Evolutionary conservation across 495 filamentous ascomycete genomes (phyloP).

Genomic region (Aspergillus affinis): DNA sequence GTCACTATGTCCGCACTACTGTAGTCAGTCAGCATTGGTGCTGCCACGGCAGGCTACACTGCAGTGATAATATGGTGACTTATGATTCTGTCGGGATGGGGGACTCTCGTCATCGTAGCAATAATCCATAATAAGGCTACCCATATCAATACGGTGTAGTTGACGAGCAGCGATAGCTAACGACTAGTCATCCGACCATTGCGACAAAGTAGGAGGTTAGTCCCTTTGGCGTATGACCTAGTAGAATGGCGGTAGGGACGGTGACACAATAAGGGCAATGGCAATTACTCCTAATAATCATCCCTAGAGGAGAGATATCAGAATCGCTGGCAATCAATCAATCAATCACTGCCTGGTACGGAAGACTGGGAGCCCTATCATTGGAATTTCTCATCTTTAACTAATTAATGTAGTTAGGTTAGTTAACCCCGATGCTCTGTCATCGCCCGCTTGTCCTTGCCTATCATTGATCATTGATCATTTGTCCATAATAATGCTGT

Average conservation of each 20-base stretch:
- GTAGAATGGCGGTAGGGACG: background rate
- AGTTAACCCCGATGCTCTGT: background rate
- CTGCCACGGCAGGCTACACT: slow-evolving; percentile 2
- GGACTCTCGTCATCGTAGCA: background rate
- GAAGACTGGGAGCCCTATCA: background rate
- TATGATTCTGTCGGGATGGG: no score
- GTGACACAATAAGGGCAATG: background rate
- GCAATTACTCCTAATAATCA: no score
- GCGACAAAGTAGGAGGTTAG: background rate
- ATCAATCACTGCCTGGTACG: background rate
- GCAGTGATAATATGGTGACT: background rate
- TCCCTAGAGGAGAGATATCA: background rate
- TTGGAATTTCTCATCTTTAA: background rate
- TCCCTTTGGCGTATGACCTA: background rate
- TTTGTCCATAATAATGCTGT: background rate
- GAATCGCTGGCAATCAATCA: background rate
- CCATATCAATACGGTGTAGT: background rate
- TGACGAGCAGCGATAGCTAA: background rate
- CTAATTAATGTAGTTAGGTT: no score
- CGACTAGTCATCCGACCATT: background rate
- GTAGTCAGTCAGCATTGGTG: slow-evolving; percentile 13
- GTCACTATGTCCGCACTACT: slow-evolving; percentile 10
- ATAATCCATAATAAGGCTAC: background rate
- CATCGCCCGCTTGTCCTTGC: background rate
- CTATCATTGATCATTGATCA: background rate